Percentiles rank a stretch among this genome's conserved stretches.
These are phyloP conservation scores for Jacaranda copaia DNA, from an alignment of 257 asterid genomes.

Conservation along the genomic window DNA sequence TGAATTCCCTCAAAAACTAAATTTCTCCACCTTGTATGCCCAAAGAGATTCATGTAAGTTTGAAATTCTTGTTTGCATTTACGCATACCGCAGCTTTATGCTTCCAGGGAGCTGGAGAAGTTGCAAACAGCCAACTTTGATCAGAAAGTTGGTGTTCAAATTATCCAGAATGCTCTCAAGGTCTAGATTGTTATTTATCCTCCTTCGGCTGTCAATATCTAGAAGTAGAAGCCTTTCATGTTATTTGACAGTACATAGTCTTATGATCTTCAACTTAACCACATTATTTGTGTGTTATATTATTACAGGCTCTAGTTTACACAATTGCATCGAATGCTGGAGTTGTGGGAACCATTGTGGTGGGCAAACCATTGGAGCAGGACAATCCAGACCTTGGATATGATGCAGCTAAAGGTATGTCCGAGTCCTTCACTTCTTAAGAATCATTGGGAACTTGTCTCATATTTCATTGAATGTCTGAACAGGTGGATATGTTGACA, in stretches of 20 bases:
- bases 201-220: neutral
- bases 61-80: neutral
- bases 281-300: neutral
- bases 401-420: slow-evolving; percentile 90
- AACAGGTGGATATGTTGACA: slow-evolving; percentile 88
- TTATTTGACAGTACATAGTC: neutral
- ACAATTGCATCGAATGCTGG: slow-evolving; percentile 93
- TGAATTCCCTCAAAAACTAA: neutral
- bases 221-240: neutral
- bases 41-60: neutral
- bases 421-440: neutral
- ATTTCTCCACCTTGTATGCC: neutral
- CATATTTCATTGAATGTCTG: neutral
- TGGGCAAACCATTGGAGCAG: slow-evolving; percentile 93
- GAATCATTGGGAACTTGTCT: neutral
- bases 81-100: slow-evolving; percentile 60
- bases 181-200: slow-evolving; percentile 31
- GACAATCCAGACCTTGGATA: slow-evolving; percentile 89
- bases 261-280: neutral
- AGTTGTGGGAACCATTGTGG: slow-evolving; percentile 95
- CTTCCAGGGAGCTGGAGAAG: slow-evolving; percentile 81
- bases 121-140: slow-evolving; percentile 84
- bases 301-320: slow-evolving; percentile 69
- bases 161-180: slow-evolving; percentile 92
- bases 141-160: slow-evolving; percentile 91